Evolutionary conservation across 1,284 basidiomycete genomes (phyloP).

Genomic region (Malassezia brasiliensis): DNA sequence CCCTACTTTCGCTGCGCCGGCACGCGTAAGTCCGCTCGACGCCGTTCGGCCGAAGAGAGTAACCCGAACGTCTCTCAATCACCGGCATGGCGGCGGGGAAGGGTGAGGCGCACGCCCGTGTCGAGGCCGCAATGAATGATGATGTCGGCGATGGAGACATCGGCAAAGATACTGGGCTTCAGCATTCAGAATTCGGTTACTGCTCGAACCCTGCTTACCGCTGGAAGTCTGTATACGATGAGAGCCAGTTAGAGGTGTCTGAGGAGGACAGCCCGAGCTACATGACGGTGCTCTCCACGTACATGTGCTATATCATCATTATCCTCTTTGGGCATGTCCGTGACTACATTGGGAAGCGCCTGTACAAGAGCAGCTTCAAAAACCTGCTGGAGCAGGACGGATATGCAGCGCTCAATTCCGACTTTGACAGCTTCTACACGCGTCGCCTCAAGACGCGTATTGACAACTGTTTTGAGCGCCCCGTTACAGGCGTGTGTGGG

Average conservation of each 20-base stretch:
- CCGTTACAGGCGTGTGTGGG: slow-evolving; percentile 87
- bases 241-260: slow-evolving; percentile 30
- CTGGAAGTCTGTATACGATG: slow-evolving; percentile 57
- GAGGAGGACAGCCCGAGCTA: slow-evolving; percentile 69
- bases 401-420: slow-evolving; percentile 90
- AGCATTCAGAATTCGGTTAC: slow-evolving; percentile 75
- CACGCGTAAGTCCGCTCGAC: no score
- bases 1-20: no score
- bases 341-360: slow-evolving; percentile 85
- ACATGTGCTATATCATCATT: slow-evolving; percentile 53
- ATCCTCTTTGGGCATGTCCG: slow-evolving; percentile 84
- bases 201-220: slow-evolving; percentile 65
- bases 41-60: background rate
- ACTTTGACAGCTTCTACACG: slow-evolving; percentile 99
- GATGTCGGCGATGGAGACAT: background rate
- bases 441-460: slow-evolving; percentile 85
- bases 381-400: slow-evolving; percentile 53
- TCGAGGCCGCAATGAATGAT: background rate
- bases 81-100: slow-evolving; percentile 4
- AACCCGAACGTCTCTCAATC: background rate
- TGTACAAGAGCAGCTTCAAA: slow-evolving; percentile 62
- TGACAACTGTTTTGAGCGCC: slow-evolving; percentile 90
- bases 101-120: background rate
- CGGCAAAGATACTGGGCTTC: slow-evolving; percentile 17
- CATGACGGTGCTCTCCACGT: slow-evolving; percentile 81